These are phyloP conservation scores for Xylaria sp. DNA, from an alignment of 2,329 filamentous ascomycete genomes.

Conservation along the genomic window DNA sequence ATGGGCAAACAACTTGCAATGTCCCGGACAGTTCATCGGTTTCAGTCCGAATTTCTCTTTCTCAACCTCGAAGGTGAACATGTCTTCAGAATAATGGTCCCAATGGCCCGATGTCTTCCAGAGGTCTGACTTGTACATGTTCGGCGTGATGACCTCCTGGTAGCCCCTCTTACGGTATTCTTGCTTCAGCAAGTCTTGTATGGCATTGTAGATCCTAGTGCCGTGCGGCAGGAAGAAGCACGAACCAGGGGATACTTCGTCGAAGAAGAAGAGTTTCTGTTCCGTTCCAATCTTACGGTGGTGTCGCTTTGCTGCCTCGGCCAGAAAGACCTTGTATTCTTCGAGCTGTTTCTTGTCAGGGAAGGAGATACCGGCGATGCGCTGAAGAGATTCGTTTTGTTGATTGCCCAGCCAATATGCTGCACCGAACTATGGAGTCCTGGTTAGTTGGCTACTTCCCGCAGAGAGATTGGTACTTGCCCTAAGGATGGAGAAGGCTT, in stretches of 20 bases:
- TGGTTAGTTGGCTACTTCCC: too few relatives aligned
- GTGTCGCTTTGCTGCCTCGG: background rate
- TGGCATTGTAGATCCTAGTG: background rate
- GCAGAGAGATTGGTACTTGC: too few relatives aligned
- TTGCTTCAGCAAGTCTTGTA: background rate
- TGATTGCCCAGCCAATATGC: too few relatives aligned
- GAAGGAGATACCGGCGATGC: background rate
- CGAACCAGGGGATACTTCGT: background rate
- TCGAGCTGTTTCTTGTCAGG: background rate
- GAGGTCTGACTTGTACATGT: background rate
- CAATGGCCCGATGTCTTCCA: background rate
- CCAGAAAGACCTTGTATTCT: background rate
- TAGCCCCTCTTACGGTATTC: background rate
- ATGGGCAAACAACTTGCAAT: background rate
- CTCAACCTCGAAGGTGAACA: too few relatives aligned
- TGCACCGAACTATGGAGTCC: too few relatives aligned
- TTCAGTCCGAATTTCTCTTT: too few relatives aligned
- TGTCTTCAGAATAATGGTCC: too few relatives aligned
- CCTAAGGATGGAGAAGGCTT: too few relatives aligned
- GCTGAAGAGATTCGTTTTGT: too few relatives aligned
- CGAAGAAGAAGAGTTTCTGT: background rate
- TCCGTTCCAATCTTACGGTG: background rate
- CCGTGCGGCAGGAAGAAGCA: background rate
- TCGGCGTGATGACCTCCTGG: background rate
- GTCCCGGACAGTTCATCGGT: too few relatives aligned